Percentiles rank a stretch among this genome's conserved stretches.
These are phyloP conservation scores for Jamesozyma lodderae DNA, from an alignment of 805 yeast genomes.

Conservation along the genomic window DNA sequence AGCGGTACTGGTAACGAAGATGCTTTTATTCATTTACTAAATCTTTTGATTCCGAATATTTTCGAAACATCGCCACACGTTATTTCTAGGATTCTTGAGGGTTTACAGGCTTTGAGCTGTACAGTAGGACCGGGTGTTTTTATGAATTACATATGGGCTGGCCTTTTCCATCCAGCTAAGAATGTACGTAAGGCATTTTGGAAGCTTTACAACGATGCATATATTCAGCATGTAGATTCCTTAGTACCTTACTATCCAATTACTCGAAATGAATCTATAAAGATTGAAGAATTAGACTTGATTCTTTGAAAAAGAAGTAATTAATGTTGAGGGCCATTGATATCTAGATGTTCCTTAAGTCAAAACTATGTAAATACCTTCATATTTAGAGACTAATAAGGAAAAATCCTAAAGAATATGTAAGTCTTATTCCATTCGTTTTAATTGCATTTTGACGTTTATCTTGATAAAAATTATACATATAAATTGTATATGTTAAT, in stretches of 20 bases:
- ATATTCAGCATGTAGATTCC: constrained; percentile 63
- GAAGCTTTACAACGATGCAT: constrained; percentile 70
- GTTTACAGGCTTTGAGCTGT: constrained; percentile 61
- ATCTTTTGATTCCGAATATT: constrained; percentile 77
- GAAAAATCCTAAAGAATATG: too few relatives aligned
- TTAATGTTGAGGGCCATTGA: too few relatives aligned
- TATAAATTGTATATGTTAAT: too few relatives aligned
- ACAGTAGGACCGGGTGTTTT: constrained; percentile 71
- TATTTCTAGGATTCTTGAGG: constrained; percentile 69
- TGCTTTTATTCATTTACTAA: constrained; percentile 73
- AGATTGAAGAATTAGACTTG: constrained; percentile 44
- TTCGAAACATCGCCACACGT: constrained; percentile 96
- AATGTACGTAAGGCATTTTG: constrained; percentile 80
- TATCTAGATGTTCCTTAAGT: too few relatives aligned
- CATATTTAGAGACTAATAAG: too few relatives aligned
- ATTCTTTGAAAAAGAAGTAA: constrained; percentile 18
- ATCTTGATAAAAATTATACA: too few relatives aligned
- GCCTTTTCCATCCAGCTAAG: constrained; percentile 87
- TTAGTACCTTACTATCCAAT: constrained; percentile 78
- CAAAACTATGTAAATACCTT: too few relatives aligned
- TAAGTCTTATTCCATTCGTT: too few relatives aligned
- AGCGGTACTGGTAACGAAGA: constrained; percentile 70
- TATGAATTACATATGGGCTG: constrained; percentile 73
- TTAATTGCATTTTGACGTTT: too few relatives aligned
- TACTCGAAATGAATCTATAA: constrained; percentile 29